These are phyloP conservation scores for Euclidium syriacum DNA, from an alignment of 345 rosid species.

Conservation along the genomic window DNA sequence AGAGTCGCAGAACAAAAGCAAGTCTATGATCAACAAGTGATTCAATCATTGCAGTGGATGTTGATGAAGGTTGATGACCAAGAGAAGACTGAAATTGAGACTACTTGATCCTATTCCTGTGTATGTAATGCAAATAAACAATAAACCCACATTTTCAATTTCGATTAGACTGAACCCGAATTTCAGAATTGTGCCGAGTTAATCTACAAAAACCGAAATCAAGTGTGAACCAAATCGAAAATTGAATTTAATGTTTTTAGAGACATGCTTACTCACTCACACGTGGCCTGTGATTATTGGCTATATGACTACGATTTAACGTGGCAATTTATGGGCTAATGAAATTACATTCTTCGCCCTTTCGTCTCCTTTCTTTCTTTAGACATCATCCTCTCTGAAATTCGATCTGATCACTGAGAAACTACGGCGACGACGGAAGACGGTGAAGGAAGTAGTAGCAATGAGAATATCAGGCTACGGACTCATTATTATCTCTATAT, in stretches of 20 bases:
- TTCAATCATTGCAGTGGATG: slow-evolving; percentile 56
- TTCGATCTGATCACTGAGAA: slow-evolving; percentile 17
- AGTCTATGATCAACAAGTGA: slow-evolving; percentile 47
- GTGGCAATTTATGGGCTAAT: not conserved
- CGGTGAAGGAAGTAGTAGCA: not conserved
- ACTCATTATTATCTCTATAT: slow-evolving; percentile 27
- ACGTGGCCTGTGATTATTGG: slow-evolving; percentile 22
- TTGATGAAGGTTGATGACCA: slow-evolving; percentile 40
- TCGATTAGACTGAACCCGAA: not conserved
- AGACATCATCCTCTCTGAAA: not conserved
- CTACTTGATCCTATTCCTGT: not conserved
- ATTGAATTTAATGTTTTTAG: not conserved
- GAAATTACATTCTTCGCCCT: slow-evolving; percentile 6
- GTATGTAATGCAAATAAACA: not conserved
- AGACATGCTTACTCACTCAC: not conserved
- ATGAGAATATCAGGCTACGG: slow-evolving; percentile 21
- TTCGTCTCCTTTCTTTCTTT: not conserved
- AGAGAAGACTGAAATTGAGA: not conserved
- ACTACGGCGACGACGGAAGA: slow-evolving; percentile 15
- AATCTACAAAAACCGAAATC: not conserved
- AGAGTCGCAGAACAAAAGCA: slow-evolving; percentile 56
- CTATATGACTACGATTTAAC: not conserved
- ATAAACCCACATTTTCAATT: not conserved
- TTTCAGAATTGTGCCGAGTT: not conserved
- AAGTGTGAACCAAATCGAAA: not conserved